Evolutionary conservation across 768 basidiomycete genomes (phyloP).

Genomic region (Termitomyces sp.): DNA sequence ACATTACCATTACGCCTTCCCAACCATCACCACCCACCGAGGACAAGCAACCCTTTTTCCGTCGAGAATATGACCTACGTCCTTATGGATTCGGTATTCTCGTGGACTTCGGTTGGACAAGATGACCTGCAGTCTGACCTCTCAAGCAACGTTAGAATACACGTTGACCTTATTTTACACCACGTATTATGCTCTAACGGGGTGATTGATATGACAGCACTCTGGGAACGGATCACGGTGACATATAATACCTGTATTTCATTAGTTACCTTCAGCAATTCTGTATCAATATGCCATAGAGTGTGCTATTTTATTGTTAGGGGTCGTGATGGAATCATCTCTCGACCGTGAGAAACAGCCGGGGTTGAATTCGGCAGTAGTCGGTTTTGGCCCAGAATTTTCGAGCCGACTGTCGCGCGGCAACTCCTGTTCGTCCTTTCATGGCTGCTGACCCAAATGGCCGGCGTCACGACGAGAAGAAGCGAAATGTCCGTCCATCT

Average conservation of each 20-base stretch:
- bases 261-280: conserved; percentile 10
- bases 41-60: conserved; percentile 22
- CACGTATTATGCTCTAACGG: not conserved
- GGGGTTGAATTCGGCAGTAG: conserved; percentile 15
- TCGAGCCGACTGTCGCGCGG: not conserved
- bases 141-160: not conserved
- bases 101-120: conserved; percentile 70
- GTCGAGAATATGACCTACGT: conserved; percentile 64
- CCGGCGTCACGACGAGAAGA: conserved; percentile 24
- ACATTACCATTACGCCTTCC: conserved; percentile 9
- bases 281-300: conserved; percentile 10
- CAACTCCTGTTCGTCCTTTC: conserved; percentile 4
- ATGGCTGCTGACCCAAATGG: conserved; percentile 35
- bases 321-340: not conserved
- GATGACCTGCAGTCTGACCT: conserved; percentile 7
- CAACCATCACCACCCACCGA: conserved; percentile 8
- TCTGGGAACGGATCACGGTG: conserved; percentile 10
- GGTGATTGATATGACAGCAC: not conserved
- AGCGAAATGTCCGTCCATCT: conserved; percentile 32
- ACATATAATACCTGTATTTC: conserved; percentile 15
- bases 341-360: conserved; percentile 14
- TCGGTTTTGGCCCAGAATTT: conserved; percentile 13
- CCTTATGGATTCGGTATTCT: conserved; percentile 67
- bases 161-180: not conserved
- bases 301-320: not conserved